A percentile compares a stretch with the other conserved stretches of the same genome.
Evolutionary conservation across 2,329 filamentous ascomycete genomes (phyloP).

Genomic region (Torrubiella hemipterigena): DNA sequence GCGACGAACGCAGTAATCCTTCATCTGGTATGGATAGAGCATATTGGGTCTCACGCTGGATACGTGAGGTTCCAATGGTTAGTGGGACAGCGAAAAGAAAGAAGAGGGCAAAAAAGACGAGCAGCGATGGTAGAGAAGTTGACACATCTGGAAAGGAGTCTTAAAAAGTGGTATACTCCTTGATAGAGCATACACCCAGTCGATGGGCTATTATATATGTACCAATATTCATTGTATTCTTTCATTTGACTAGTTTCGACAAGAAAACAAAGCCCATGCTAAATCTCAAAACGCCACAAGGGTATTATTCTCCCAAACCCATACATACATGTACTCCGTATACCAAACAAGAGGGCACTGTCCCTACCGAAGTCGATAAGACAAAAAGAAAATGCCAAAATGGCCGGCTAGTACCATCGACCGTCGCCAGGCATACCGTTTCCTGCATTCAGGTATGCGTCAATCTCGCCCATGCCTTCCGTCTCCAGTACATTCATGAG

Average conservation of each 20-base stretch:
- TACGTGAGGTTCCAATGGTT: neutral
- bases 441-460: constrained; percentile 40
- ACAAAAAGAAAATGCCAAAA: neutral
- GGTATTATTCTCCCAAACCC: too few relatives aligned
- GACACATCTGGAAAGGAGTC: neutral
- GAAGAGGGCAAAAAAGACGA: neutral
- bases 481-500: constrained; percentile 71
- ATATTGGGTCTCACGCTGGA: neutral
- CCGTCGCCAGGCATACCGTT: constrained; percentile 14
- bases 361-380: too few relatives aligned
- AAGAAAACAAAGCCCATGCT: too few relatives aligned
- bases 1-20: too few relatives aligned
- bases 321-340: too few relatives aligned
- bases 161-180: too few relatives aligned
- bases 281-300: too few relatives aligned
- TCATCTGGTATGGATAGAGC: neutral
- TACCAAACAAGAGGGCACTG: too few relatives aligned
- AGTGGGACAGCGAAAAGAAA: neutral
- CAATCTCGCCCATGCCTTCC: constrained; percentile 50
- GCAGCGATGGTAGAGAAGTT: neutral
- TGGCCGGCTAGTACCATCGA: constrained; percentile 18
- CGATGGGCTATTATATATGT: too few relatives aligned
- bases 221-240: too few relatives aligned
- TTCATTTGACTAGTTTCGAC: too few relatives aligned
- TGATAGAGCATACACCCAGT: too few relatives aligned